Evolutionary conservation across 2,329 filamentous ascomycete genomes (phyloP).

Genomic region (Alternaria ventricosa): DNA sequence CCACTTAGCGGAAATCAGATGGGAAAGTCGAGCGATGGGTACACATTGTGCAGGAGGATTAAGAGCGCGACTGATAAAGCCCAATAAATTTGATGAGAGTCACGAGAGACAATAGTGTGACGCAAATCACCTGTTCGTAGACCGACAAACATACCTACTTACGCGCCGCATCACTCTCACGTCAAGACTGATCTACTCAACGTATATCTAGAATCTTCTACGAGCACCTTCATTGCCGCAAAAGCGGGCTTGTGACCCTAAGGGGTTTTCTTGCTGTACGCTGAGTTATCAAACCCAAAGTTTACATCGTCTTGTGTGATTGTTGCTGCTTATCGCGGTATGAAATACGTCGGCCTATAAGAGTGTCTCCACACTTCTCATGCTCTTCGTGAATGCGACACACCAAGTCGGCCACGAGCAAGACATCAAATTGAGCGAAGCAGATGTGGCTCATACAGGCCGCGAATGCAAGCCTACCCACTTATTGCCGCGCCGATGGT

Average conservation of each 20-base stretch:
- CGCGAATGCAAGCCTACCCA: not conserved
- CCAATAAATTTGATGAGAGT: not conserved
- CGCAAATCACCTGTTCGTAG: not conserved
- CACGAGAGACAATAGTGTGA: not conserved
- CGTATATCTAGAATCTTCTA: not conserved
- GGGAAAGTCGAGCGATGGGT: not conserved
- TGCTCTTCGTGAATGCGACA: slow-evolving; percentile 50
- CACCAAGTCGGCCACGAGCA: too few relatives aligned
- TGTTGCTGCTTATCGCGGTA: slow-evolving; percentile 44
- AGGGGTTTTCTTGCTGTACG: not conserved
- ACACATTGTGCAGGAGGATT: not conserved
- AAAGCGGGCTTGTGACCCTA: not conserved
- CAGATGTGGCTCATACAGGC: not conserved
- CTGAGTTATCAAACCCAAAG: not conserved
- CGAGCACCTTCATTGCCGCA: not conserved
- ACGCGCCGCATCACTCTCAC: not conserved
- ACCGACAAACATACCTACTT: not conserved
- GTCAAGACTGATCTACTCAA: not conserved
- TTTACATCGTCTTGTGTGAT: not conserved
- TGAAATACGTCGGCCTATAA: slow-evolving; percentile 48
- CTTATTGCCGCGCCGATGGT: not conserved
- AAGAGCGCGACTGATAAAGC: not conserved
- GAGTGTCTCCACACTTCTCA: slow-evolving; percentile 47
- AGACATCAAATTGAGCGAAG: not conserved
- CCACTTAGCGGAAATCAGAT: not conserved